Conservation (phyloP, 768 basidiomycete genomes). For the Baorangia bicolor region DNA sequence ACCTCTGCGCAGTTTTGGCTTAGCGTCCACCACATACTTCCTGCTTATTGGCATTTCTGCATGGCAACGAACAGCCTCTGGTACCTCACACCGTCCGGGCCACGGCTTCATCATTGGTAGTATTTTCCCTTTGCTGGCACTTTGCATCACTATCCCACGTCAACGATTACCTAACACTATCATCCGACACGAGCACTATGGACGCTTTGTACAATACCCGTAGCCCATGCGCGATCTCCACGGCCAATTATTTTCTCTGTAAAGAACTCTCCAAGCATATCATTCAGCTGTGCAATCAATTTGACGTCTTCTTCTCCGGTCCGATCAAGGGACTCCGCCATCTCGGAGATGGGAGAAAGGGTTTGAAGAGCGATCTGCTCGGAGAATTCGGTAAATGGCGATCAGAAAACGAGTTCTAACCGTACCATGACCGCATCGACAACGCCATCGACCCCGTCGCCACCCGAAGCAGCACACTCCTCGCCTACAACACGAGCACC, state of each 20-base stretch:
- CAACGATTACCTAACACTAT: too few relatives aligned
- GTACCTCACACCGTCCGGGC: neutral
- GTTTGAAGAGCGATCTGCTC: constrained; percentile 60
- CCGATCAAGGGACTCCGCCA: constrained; percentile 56
- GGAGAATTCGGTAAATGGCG: neutral
- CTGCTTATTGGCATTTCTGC: constrained; percentile 12
- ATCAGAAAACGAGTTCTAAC: neutral
- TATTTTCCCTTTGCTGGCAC: neutral
- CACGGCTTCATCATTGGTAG: neutral
- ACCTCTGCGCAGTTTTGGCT: constrained; percentile 14
- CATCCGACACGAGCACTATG: too few relatives aligned
- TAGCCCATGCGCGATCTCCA: constrained; percentile 64
- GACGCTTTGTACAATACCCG: constrained; percentile 46
- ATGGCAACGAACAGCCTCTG: neutral
- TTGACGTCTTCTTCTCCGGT: constrained; percentile 47
- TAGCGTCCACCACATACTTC: constrained; percentile 12
- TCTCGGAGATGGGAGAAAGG: constrained; percentile 56
- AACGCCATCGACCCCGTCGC: constrained; percentile 43
- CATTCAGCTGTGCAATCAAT: constrained; percentile 46
- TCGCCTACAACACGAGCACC: constrained; percentile 74
- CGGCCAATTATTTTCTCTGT: constrained; percentile 45
- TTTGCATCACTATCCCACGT: neutral
- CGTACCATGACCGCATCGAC: constrained; percentile 63
- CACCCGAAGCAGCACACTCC: constrained; percentile 45
- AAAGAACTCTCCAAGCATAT: constrained; percentile 62